These are phyloP conservation scores for Cutaneotrichosporon sp. DNA, from an alignment of 1,284 basidiomycete genomes.

Conservation along the genomic window DNA sequence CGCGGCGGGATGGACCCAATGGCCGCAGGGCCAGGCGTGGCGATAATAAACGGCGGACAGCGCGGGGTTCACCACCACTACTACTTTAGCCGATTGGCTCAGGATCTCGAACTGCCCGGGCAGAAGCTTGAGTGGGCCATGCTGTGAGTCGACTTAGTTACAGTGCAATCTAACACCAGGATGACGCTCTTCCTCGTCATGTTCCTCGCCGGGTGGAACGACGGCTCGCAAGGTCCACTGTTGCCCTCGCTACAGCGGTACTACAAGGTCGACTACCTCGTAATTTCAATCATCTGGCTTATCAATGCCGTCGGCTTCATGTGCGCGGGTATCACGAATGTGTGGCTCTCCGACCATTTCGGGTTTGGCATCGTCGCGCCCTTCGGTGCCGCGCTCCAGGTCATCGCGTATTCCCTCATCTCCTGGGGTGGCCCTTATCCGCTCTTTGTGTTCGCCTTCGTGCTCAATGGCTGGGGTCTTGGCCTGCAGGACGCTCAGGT, in stretches of 20 bases:
- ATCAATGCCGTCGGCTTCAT: constrained; percentile 57
- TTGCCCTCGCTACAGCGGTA: constrained; percentile 57
- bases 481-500: constrained; percentile 52
- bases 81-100: constrained; percentile 24
- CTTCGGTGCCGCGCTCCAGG: constrained; percentile 37
- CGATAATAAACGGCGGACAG: not conserved
- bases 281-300: constrained; percentile 58
- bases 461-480: constrained; percentile 60
- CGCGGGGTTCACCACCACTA: constrained; percentile 13
- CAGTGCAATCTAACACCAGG: constrained; percentile 12
- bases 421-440: constrained; percentile 63
- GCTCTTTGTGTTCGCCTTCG: constrained; percentile 58
- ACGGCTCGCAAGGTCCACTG: constrained; percentile 59
- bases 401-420: constrained; percentile 56
- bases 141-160: constrained; percentile 25
- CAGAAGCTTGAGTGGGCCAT: constrained; percentile 17
- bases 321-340: constrained; percentile 52
- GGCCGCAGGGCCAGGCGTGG: not conserved
- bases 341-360: constrained; percentile 54
- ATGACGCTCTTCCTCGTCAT: constrained; percentile 34
- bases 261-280: constrained; percentile 49
- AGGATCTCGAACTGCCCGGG: constrained; percentile 25
- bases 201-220: constrained; percentile 58
- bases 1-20: not conserved
- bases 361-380: constrained; percentile 56